phyloP scores from a whole-genome alignment of 768 basidiomycete species.

The Pleurotus tuoliensis region DNA sequence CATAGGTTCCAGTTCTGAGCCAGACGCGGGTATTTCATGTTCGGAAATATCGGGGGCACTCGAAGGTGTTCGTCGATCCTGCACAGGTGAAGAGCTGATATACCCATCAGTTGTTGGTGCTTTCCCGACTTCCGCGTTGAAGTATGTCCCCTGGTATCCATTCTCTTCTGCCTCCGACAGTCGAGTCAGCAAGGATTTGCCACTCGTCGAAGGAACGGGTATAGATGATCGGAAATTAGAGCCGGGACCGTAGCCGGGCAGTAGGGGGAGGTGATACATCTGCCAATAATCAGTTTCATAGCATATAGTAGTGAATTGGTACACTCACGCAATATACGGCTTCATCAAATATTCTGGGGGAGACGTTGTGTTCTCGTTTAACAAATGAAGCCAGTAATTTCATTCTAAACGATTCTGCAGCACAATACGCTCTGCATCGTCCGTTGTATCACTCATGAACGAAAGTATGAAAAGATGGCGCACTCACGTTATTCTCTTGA shows the following conservation, averaged over 20 bases:
- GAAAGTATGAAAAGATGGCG: neutral
- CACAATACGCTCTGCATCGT: slow-evolving; percentile 83
- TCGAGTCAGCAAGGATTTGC: slow-evolving; percentile 58
- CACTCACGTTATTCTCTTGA: slow-evolving; percentile 7
- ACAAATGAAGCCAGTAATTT: slow-evolving; percentile 80
- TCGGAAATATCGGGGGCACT: slow-evolving; percentile 10
- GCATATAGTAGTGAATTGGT: slow-evolving; percentile 1
- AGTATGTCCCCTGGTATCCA: slow-evolving; percentile 87
- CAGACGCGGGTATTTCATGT: slow-evolving; percentile 11
- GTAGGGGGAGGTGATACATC: slow-evolving; percentile 90
- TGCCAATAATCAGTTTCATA: slow-evolving; percentile 23
- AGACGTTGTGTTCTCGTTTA: slow-evolving; percentile 91
- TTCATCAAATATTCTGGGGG: slow-evolving; percentile 85
- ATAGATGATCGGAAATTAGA: slow-evolving; percentile 84
- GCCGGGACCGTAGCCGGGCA: slow-evolving; percentile 86
- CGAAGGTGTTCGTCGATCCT: slow-evolving; percentile 19
- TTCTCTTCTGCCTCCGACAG: slow-evolving; percentile 88
- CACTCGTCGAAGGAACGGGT: slow-evolving; percentile 45
- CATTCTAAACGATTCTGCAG: slow-evolving; percentile 82
- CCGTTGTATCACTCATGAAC: too few relatives aligned
- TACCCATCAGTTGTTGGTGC: slow-evolving; percentile 55
- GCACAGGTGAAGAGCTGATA: slow-evolving; percentile 46
- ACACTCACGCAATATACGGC: slow-evolving; percentile 83
- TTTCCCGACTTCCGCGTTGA: slow-evolving; percentile 35
- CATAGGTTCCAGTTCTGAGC: slow-evolving; percentile 10